phyloP scores from a whole-genome alignment of 2,329 filamentous ascomycete species.

The Penicillium sclerotiorum region DNA sequence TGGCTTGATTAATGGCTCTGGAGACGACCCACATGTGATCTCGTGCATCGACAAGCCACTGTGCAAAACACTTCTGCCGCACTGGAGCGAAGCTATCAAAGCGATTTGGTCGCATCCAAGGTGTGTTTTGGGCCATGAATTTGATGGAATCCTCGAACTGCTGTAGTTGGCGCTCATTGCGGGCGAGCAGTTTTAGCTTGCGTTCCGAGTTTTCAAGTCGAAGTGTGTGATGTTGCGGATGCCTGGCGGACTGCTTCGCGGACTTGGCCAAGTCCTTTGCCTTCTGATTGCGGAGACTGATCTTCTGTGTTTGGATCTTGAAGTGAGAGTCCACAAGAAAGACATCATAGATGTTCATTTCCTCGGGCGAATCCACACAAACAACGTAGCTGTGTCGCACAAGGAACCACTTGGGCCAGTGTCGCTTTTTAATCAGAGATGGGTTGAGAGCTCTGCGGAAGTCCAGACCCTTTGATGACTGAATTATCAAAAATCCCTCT shows the following conservation, averaged over 20 bases:
- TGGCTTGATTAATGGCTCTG: conserved; percentile 92
- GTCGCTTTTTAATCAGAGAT: conserved; percentile 74
- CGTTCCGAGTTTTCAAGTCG: conserved; percentile 90
- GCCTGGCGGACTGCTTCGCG: conserved; percentile 63
- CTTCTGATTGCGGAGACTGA: conserved; percentile 53
- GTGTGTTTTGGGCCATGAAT: conserved; percentile 79
- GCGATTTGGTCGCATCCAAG: conserved; percentile 80
- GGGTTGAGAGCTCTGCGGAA: conserved; percentile 80
- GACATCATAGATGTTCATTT: conserved; percentile 98
- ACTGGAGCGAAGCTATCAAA: conserved; percentile 95
- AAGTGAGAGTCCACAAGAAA: conserved; percentile 95
- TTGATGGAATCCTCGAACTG: conserved; percentile 94
- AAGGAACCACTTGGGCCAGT: conserved; percentile 94
- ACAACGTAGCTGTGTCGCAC: conserved; percentile 98
- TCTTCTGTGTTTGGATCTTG: conserved; percentile 71
- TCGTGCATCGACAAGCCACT: conserved; percentile 94
- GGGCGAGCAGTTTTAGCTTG: conserved; percentile 85
- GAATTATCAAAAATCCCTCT: conserved; percentile 90
- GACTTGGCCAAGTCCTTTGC: conserved; percentile 66
- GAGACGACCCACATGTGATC: conserved; percentile 99
- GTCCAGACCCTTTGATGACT: conserved; percentile 85
- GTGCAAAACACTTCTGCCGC: conserved; percentile 80
- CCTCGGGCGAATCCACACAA: conserved; percentile 96
- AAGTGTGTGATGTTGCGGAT: conserved; percentile 77
- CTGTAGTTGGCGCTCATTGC: conserved; percentile 82